phyloP scores from a whole-genome alignment of 257 asterid genomes.

The Solanum arcanum region DNA sequence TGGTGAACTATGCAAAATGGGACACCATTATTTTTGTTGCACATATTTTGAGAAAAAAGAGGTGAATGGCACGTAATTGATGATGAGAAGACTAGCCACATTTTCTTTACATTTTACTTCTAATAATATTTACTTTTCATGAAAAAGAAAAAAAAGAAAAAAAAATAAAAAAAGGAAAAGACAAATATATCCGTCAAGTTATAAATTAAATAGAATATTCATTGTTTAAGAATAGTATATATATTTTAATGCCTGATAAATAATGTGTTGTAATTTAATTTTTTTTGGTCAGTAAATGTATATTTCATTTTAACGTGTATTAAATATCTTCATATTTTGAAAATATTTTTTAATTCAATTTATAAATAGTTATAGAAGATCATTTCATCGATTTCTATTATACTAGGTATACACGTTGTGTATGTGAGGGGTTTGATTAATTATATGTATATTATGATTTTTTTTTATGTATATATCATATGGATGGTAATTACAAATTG shows the following conservation, averaged over 20 bases:
- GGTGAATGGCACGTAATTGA: slow-evolving; percentile 40
- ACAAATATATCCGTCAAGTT: neutral
- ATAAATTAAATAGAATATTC: neutral
- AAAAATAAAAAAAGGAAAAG: neutral
- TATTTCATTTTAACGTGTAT: neutral
- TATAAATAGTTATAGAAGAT: too few relatives aligned
- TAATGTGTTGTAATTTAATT: too few relatives aligned
- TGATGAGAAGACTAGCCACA: slow-evolving; percentile 23
- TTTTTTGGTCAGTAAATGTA: too few relatives aligned
- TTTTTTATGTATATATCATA: neutral
- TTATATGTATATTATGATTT: neutral
- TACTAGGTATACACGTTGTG: neutral
- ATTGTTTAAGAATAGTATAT: too few relatives aligned
- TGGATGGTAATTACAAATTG: neutral
- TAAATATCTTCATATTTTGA: neutral
- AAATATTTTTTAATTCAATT: too few relatives aligned
- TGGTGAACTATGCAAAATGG: neutral
- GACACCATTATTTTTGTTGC: neutral
- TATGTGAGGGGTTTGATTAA: neutral
- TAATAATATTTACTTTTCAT: neutral
- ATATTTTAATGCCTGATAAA: too few relatives aligned
- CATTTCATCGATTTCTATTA: neutral
- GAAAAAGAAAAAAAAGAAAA: neutral
- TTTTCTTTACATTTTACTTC: neutral
- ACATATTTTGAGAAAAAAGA: slow-evolving; percentile 3